Conservation (phyloP, 306 rosid species). For the Hippophae rhamnoides region DNA sequence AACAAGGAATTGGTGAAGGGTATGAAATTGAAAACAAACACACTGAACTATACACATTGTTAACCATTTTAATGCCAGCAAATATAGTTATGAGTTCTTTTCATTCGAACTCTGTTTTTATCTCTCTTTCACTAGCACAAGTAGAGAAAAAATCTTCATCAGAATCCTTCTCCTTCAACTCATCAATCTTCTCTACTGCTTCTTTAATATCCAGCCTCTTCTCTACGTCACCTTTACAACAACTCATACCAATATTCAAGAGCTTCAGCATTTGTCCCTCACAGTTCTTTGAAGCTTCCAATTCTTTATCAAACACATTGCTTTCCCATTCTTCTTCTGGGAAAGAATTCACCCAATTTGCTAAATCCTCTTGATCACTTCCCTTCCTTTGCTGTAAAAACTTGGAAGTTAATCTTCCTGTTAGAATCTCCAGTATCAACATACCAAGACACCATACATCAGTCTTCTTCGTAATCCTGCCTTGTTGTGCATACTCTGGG, state of each 20-base stretch:
- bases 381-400: slow-evolving; percentile 49
- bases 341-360: slow-evolving; percentile 48
- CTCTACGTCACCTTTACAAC: slow-evolving; percentile 61
- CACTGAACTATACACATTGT: too few relatives aligned
- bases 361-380: slow-evolving; percentile 44
- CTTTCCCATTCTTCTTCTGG: slow-evolving; percentile 41
- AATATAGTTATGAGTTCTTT: too few relatives aligned
- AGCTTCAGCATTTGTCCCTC: slow-evolving; percentile 56
- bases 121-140: too few relatives aligned
- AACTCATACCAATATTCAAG: slow-evolving; percentile 51
- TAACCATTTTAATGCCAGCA: too few relatives aligned
- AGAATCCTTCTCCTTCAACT: slow-evolving; percentile 36
- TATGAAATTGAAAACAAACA: too few relatives aligned
- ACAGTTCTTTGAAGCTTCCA: slow-evolving; percentile 27
- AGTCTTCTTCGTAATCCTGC: slow-evolving; percentile 72
- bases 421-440: slow-evolving; percentile 56
- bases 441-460: slow-evolving; percentile 86
- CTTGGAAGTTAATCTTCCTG: slow-evolving; percentile 50
- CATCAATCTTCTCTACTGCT: slow-evolving; percentile 51
- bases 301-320: slow-evolving; percentile 51
- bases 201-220: slow-evolving; percentile 62
- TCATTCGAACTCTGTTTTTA: too few relatives aligned
- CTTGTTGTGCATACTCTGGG: slow-evolving; percentile 58
- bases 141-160: too few relatives aligned
- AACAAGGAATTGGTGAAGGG: too few relatives aligned